Percentiles rank a stretch among this genome's conserved stretches.
phyloP scores from a whole-genome alignment of 805 yeast genomes.

The Candida anglica region DNA sequence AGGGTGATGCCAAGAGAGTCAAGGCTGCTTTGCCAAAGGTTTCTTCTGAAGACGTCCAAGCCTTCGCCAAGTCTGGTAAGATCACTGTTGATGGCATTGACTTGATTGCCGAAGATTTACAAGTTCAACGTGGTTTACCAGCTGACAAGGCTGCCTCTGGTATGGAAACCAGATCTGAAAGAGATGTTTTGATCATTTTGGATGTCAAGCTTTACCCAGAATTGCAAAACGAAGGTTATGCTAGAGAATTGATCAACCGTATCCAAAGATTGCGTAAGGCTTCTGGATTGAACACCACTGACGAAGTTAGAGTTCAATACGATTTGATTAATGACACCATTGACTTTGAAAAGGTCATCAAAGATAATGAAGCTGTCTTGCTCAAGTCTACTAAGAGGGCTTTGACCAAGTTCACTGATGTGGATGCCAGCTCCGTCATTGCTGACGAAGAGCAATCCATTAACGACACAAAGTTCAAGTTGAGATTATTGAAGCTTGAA shows the following conservation, averaged over 20 bases:
- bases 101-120: constrained; percentile 81
- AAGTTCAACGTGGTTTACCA: constrained; percentile 86
- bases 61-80: constrained; percentile 67
- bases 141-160: constrained; percentile 62
- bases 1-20: constrained; percentile 88
- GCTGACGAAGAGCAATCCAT: constrained; percentile 82
- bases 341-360: constrained; percentile 57
- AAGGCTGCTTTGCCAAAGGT: constrained; percentile 88
- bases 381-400: constrained; percentile 74
- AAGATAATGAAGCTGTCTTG: constrained; percentile 62
- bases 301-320: constrained; percentile 88
- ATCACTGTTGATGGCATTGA: constrained; percentile 86
- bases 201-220: constrained; percentile 87
- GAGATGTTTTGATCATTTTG: constrained; percentile 83
- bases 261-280: constrained; percentile 97
- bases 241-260: constrained; percentile 95
- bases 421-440: constrained; percentile 42
- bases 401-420: constrained; percentile 43
- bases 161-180: constrained; percentile 82
- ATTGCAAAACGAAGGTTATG: constrained; percentile 88
- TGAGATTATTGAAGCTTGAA: constrained; percentile 69
- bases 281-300: constrained; percentile 91
- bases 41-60: constrained; percentile 77
- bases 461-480: constrained; percentile 72
- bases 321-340: constrained; percentile 62